Evolutionary conservation across 768 basidiomycete genomes (phyloP).

Genomic region (Fomitopsis serialis): DNA sequence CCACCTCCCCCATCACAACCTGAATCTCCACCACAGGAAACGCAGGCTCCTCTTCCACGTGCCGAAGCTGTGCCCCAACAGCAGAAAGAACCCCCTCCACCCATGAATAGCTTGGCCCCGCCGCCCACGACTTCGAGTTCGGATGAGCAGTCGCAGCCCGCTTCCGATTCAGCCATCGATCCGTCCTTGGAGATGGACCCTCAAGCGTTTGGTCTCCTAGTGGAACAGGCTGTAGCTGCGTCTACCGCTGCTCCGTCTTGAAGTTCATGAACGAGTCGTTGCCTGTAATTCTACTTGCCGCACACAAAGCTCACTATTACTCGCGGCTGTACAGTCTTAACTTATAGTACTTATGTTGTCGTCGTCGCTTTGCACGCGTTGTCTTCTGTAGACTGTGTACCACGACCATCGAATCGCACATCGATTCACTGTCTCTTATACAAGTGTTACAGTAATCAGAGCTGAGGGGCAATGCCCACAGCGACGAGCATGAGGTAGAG

Average conservation of each 20-base stretch:
- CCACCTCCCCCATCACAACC: neutral
- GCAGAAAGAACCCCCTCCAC: neutral
- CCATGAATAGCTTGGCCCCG: neutral
- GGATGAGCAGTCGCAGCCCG: no score
- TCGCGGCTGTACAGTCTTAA: neutral
- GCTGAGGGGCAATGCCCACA: neutral
- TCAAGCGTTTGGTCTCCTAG: neutral
- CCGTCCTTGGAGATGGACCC: neutral
- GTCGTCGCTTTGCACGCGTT: neutral
- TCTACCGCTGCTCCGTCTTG: neutral
- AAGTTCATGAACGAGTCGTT: neutral
- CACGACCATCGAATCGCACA: neutral
- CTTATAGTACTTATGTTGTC: neutral
- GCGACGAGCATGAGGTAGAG: slow-evolving; percentile 1
- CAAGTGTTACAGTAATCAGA: no score
- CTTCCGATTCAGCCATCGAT: neutral
- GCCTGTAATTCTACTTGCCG: neutral
- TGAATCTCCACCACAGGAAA: neutral
- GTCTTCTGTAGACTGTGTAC: neutral
- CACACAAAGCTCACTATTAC: neutral
- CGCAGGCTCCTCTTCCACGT: neutral
- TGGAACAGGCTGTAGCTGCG: neutral
- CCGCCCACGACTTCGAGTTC: neutral
- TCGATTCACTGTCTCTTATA: no score
- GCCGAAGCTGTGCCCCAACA: neutral